Evolutionary conservation across 805 yeast genomes (phyloP).

Genomic region (Candida sithepensis): DNA sequence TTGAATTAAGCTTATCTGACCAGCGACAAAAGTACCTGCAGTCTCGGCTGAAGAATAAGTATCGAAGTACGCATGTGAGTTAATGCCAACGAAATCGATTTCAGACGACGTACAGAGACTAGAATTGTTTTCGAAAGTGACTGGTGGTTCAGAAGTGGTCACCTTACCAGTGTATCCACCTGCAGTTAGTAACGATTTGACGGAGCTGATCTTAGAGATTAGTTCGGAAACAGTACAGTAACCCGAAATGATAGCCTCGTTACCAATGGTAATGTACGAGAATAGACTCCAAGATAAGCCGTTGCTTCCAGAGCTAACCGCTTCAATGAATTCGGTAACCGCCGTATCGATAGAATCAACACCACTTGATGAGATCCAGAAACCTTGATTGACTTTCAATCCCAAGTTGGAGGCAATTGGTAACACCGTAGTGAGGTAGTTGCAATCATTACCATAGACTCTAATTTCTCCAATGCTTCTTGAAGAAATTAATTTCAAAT

Average conservation of each 20-base stretch:
- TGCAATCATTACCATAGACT: slow-evolving; percentile 86
- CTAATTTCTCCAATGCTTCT: slow-evolving; percentile 68
- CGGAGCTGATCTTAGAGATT: slow-evolving; percentile 58
- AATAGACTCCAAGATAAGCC: slow-evolving; percentile 69
- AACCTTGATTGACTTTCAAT: slow-evolving; percentile 76
- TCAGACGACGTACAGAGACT: slow-evolving; percentile 63
- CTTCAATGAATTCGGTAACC: slow-evolving; percentile 48
- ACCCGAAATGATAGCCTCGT: slow-evolving; percentile 74
- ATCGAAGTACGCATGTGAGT: slow-evolving; percentile 85
- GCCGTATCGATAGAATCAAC: slow-evolving; percentile 64
- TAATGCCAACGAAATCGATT: slow-evolving; percentile 81
- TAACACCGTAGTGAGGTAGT: slow-evolving; percentile 58
- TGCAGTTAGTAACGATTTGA: slow-evolving; percentile 49
- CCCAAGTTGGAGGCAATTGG: slow-evolving; percentile 61
- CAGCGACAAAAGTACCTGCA: slow-evolving; percentile 68
- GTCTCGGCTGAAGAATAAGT: slow-evolving; percentile 52
- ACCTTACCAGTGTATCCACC: slow-evolving; percentile 78
- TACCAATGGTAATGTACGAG: slow-evolving; percentile 77
- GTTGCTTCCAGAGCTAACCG: slow-evolving; percentile 34
- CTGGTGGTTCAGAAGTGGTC: slow-evolving; percentile 92
- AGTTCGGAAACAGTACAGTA: slow-evolving; percentile 61
- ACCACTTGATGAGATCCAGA: slow-evolving; percentile 71
- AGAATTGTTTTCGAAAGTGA: slow-evolving; percentile 58
- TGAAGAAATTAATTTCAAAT: slow-evolving; percentile 52
- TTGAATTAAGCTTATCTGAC: slow-evolving; percentile 56